Base-by-base conservation (phyloP, 495 filamentous ascomycete species). In the Aspergillus coremiiformis region DNA sequence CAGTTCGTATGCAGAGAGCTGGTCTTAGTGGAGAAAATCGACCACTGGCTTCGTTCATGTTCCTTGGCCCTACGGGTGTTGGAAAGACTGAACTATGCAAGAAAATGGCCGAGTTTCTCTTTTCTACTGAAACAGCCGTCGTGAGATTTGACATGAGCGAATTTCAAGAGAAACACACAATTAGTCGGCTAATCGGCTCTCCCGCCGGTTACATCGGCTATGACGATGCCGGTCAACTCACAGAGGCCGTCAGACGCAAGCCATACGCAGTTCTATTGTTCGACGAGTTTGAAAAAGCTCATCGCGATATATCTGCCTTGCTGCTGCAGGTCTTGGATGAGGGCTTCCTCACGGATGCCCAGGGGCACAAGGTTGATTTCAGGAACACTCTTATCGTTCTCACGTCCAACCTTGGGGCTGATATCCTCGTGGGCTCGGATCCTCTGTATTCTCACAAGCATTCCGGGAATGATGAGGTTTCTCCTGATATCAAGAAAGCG, bases 41-140 rank as follows among this genome's bases (percentile, higher is more conserved):
- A 1, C 92, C 93, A 0, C 73, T 95, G 8, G 93, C 92, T 1
- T 90, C 84, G 5, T 97, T 97, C 78, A 95, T 97, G 86, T 96
- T 97, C 76, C 78, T 97, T 15, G 93, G 93, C 0, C 93, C 93
- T 6, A 98, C 93, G 12, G 92, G 93, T 57, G 92, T 96, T 24
- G 93, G 93, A 45, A 98, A 98, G 68, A 98, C 92, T 1, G 93
- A 96, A 58, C 78, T 96, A 5, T 96, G 90, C 78, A 98, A 98
- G 78, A 91, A 90, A 57, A 85, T 98, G 63, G 93, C 92, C 42
- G 76, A 78, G 53, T 96, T 95, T 75, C 73, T 98, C 20, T 98
- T 98, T 68, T 90, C 86, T 0, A 95, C 89, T 3, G 89, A 95
- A 59, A 78, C 78, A 37, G 91, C 93, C 5, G 91, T 98, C 23